Conservation (phyloP, 108 stramenopile genomes). For the Skeletonema marinoi region DNA sequence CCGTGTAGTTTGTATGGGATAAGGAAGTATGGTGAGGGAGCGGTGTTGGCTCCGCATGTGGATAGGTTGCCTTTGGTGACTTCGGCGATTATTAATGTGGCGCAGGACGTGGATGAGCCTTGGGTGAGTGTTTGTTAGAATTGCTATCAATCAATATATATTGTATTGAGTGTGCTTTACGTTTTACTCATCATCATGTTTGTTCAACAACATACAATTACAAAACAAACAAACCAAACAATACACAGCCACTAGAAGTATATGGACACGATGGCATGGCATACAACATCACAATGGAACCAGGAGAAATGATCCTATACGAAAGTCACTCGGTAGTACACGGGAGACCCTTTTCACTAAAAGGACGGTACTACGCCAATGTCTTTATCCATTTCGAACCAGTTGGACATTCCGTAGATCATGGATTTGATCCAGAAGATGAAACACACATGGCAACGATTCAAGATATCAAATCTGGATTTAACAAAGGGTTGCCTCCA, state of each 20-base stretch:
- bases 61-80: slow-evolving; percentile 84
- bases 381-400: slow-evolving; percentile 79
- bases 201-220: no score
- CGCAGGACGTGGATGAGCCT: slow-evolving; percentile 91
- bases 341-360: slow-evolving; percentile 88
- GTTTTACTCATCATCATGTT: no score
- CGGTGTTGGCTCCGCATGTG: slow-evolving; percentile 65
- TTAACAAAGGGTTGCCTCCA: slow-evolving; percentile 41
- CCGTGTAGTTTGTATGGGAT: slow-evolving; percentile 49
- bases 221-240: slow-evolving; percentile 1
- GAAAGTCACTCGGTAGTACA: slow-evolving; percentile 91
- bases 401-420: slow-evolving; percentile 40
- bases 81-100: slow-evolving; percentile 91
- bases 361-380: slow-evolving; percentile 84
- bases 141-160: neutral
- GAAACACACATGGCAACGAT: slow-evolving; percentile 7
- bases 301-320: slow-evolving; percentile 92
- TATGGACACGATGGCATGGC: slow-evolving; percentile 90
- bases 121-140: slow-evolving; percentile 44
- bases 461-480: slow-evolving; percentile 19
- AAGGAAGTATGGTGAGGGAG: slow-evolving; percentile 50
- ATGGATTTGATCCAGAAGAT: slow-evolving; percentile 27
- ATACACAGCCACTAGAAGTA: slow-evolving; percentile 67
- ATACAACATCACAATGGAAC: slow-evolving; percentile 76
- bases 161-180: neutral